Evolutionary conservation across 805 yeast genomes (phyloP).

Genomic region (Ogataea thermomethanolica): DNA sequence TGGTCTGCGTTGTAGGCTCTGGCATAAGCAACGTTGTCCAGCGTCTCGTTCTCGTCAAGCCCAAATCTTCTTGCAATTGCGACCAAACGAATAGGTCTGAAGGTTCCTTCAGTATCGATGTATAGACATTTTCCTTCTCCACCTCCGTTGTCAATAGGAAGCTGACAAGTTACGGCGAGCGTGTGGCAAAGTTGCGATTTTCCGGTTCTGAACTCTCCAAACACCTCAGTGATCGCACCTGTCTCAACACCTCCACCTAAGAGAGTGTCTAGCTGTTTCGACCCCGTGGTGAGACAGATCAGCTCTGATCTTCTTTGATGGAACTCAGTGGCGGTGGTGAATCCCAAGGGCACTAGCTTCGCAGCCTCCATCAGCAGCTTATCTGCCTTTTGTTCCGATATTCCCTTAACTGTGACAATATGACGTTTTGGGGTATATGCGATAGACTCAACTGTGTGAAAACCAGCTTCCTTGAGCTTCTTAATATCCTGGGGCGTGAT

Average conservation of each 20-base stretch:
- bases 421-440: conserved; percentile 90
- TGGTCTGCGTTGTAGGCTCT: conserved; percentile 97
- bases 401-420: conserved; percentile 77
- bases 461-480: conserved; percentile 79
- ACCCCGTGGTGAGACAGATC: conserved; percentile 92
- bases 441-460: conserved; percentile 84
- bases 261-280: conserved; percentile 87
- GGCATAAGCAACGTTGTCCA: conserved; percentile 96
- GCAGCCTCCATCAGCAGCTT: conserved; percentile 78
- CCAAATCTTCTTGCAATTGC: conserved; percentile 92
- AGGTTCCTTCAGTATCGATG: conserved; percentile 96
- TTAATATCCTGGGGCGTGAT: conserved; percentile 74
- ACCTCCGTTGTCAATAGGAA: conserved; percentile 96
- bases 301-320: conserved; percentile 86
- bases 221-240: conserved; percentile 92
- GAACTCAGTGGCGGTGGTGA: conserved; percentile 94
- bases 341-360: conserved; percentile 89
- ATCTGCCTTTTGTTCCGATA: conserved; percentile 94
- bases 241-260: conserved; percentile 97
- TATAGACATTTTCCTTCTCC: conserved; percentile 97
- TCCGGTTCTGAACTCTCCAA: conserved; percentile 97
- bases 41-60: conserved; percentile 86
- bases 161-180: conserved; percentile 91
- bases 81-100: conserved; percentile 85
- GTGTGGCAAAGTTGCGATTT: conserved; percentile 97